A percentile compares a stretch with the other conserved stretches of the same genome.
Evolutionary conservation across 2,329 filamentous ascomycete genomes (phyloP).

Genomic region (Diaporthe sp.): DNA sequence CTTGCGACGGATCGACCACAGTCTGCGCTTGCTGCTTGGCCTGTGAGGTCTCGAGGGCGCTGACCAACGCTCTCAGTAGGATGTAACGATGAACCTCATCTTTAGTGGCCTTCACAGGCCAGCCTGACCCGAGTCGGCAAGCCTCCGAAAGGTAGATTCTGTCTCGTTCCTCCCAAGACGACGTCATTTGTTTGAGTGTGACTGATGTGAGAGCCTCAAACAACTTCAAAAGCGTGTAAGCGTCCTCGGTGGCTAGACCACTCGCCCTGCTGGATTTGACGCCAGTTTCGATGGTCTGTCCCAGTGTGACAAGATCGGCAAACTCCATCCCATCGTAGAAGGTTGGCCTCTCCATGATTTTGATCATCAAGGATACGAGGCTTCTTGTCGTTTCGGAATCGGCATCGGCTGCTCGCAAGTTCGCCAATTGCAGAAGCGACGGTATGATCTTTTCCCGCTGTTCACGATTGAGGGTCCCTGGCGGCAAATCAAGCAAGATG

Average conservation of each 20-base stretch:
- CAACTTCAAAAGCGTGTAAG: conserved; percentile 35
- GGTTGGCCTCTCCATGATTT: conserved; percentile 65
- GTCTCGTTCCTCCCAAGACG: conserved; percentile 42
- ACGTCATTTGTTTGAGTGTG: conserved; percentile 42
- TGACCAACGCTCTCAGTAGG: conserved; percentile 34
- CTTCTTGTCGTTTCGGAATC: conserved; percentile 46
- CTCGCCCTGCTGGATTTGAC: neutral
- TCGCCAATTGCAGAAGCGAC: conserved; percentile 48
- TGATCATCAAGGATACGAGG: conserved; percentile 61
- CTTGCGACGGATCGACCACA: conserved; percentile 1
- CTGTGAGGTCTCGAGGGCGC: conserved; percentile 27
- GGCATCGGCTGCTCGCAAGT: conserved; percentile 41
- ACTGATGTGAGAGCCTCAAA: conserved; percentile 35
- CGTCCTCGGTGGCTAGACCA: neutral
- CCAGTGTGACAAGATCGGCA: conserved; percentile 52
- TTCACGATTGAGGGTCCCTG: conserved; percentile 57
- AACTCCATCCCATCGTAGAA: conserved; percentile 65
- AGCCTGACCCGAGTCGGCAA: neutral
- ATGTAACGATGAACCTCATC: conserved; percentile 28
- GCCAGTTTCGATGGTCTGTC: conserved; percentile 41
- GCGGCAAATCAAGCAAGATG: conserved; percentile 52
- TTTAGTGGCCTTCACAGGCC: conserved; percentile 14
- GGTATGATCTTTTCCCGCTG: conserved; percentile 61
- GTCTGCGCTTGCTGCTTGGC: conserved; percentile 16
- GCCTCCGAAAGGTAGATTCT: conserved; percentile 41